Evolutionary conservation across 139 green algal species (phyloP).

Genomic region (Tetraselmis striata): DNA sequence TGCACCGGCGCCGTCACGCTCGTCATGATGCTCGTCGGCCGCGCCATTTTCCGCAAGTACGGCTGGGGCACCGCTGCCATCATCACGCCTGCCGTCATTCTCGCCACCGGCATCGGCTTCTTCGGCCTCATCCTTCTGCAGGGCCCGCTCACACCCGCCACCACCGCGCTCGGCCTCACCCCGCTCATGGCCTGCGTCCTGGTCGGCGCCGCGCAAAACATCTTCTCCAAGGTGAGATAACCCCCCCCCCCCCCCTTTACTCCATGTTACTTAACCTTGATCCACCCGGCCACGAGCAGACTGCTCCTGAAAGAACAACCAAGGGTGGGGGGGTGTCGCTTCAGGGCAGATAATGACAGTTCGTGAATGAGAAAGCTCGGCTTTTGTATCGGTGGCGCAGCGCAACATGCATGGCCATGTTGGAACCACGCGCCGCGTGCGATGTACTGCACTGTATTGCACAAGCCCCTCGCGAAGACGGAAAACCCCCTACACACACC

Average conservation of each 20-base stretch:
- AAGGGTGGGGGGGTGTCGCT: not conserved
- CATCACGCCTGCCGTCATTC: constrained; percentile 94
- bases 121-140: constrained; percentile 87
- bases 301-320: not conserved
- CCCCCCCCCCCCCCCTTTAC: not conserved
- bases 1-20: constrained; percentile 86
- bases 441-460: no score
- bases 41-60: constrained; percentile 93
- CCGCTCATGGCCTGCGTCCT: constrained; percentile 92
- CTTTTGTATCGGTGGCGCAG: no score
- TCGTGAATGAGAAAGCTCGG: no score
- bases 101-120: constrained; percentile 91
- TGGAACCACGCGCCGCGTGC: no score
- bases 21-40: constrained; percentile 92
- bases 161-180: constrained; percentile 80
- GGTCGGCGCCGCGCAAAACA: constrained; percentile 94
- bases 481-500: no score
- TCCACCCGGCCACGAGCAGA: not conserved
- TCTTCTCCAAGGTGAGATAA: constrained; percentile 81
- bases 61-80: constrained; percentile 92
- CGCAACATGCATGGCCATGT: no score
- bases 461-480: no score
- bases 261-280: constrained; percentile 6
- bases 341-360: no score
- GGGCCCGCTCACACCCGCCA: constrained; percentile 57